These are phyloP conservation scores for Yamadazyma sp. DNA, from an alignment of 1,139 yeast species.

Conservation along the genomic window DNA sequence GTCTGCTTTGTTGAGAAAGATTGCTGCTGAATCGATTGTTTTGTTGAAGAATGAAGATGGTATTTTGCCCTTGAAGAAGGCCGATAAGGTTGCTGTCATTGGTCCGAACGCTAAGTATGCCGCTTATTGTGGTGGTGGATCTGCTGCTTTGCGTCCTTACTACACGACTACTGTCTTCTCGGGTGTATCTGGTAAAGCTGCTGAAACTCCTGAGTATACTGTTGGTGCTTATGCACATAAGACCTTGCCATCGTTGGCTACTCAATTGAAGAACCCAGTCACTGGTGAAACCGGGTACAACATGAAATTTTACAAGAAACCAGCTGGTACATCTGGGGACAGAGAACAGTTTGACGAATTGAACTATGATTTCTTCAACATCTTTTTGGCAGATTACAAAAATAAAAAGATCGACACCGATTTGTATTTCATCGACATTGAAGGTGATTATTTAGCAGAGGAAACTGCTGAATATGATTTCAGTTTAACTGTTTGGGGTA, in stretches of 20 bases:
- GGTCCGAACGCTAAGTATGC: constrained; percentile 35
- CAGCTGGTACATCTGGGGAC: constrained; percentile 13
- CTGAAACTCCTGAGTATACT: constrained; percentile 18
- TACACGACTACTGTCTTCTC: constrained; percentile 33
- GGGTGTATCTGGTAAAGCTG: constrained; percentile 23
- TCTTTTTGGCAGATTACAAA: constrained; percentile 50
- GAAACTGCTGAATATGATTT: constrained; percentile 49
- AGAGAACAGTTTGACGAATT: constrained; percentile 37
- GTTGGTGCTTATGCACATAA: constrained; percentile 25
- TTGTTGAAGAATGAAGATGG: constrained; percentile 50
- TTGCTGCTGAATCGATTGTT: constrained; percentile 53
- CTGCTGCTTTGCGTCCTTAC: constrained; percentile 31
- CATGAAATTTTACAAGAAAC: constrained; percentile 34
- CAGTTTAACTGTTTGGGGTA: constrained; percentile 52
- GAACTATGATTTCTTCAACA: constrained; percentile 29
- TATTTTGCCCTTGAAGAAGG: constrained; percentile 37
- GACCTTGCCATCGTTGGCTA: constrained; percentile 29
- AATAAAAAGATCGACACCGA: constrained; percentile 21
- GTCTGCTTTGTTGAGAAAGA: constrained; percentile 37
- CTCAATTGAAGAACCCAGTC: constrained; percentile 20
- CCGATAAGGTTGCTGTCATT: constrained; percentile 29
- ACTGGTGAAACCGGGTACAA: constrained; percentile 44
- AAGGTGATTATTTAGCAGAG: constrained; percentile 43
- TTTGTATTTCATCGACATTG: constrained; percentile 43
- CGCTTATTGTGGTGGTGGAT: constrained; percentile 36